Conservation (phyloP, 1,284 basidiomycete genomes). For the Cutaneotrichosporon sp. region DNA sequence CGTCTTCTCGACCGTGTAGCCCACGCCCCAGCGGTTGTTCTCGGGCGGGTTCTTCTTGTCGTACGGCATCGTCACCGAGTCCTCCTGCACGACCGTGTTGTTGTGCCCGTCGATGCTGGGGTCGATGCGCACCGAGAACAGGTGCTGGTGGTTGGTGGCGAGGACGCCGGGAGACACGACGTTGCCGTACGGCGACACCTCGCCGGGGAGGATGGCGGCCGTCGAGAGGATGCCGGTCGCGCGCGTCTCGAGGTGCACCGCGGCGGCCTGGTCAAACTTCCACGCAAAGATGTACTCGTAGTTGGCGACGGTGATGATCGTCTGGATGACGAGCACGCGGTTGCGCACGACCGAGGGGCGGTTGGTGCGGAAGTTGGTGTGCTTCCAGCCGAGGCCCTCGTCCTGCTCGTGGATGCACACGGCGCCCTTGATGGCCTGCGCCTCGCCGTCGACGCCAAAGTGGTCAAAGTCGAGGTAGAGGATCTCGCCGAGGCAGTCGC, state of each 20-base stretch:
- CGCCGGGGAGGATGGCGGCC: slow-evolving; percentile 48
- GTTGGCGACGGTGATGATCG: slow-evolving; percentile 53
- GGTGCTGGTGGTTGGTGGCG: slow-evolving; percentile 54
- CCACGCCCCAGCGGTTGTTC: slow-evolving; percentile 48
- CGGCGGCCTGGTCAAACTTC: slow-evolving; percentile 54
- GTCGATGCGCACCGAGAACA: slow-evolving; percentile 54
- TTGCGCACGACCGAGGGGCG: slow-evolving; percentile 45
- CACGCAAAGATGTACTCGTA: slow-evolving; percentile 52
- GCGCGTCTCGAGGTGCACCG: slow-evolving; percentile 53
- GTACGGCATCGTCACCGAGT: slow-evolving; percentile 47
- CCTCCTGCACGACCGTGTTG: slow-evolving; percentile 54
- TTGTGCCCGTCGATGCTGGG: slow-evolving; percentile 46
- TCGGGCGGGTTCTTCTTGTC: slow-evolving; percentile 37
- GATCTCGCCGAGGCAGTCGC: slow-evolving; percentile 54
- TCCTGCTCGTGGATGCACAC: slow-evolving; percentile 42
- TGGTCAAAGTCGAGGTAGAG: slow-evolving; percentile 51
- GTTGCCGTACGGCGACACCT: slow-evolving; percentile 53
- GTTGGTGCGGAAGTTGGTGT: slow-evolving; percentile 54
- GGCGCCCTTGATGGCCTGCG: slow-evolving; percentile 35
- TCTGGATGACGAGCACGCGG: slow-evolving; percentile 52
- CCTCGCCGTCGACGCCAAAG: slow-evolving; percentile 33
- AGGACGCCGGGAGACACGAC: slow-evolving; percentile 54
- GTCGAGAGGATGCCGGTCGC: slow-evolving; percentile 56
- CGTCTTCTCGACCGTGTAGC: slow-evolving; percentile 48
- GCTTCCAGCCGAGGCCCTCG: slow-evolving; percentile 47